phyloP scores from a whole-genome alignment of 176 grass and related monocot genomes.

The Stipa capillata region DNA sequence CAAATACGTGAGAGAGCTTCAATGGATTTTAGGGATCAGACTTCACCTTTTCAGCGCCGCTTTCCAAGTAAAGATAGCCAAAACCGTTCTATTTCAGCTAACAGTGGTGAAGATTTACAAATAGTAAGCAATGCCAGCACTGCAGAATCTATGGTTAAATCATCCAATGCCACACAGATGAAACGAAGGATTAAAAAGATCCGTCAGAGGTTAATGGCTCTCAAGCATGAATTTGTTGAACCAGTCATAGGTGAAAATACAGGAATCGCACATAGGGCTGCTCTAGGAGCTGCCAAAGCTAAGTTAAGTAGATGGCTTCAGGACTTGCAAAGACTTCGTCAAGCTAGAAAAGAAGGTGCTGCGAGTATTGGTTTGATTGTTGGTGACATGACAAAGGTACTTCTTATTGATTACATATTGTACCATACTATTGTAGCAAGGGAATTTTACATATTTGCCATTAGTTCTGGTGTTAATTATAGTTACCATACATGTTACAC shows the following conservation, averaged over 20 bases:
- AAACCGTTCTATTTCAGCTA: constrained; percentile 57
- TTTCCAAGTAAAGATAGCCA: constrained; percentile 76
- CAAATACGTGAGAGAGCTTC: constrained; percentile 99
- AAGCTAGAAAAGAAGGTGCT: constrained; percentile 95
- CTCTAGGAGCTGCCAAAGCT: constrained; percentile 65
- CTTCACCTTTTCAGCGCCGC: constrained; percentile 91
- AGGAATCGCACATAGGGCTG: constrained; percentile 68
- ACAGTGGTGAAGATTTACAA: constrained; percentile 64
- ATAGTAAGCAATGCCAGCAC: constrained; percentile 27
- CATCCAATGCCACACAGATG: constrained; percentile 47
- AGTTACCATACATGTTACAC: too few species aligned
- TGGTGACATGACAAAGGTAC: constrained; percentile 89
- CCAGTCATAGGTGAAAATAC: constrained; percentile 63
- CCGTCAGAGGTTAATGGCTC: constrained; percentile 92
- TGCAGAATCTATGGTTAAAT: constrained; percentile 52
- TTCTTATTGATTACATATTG: constrained; percentile 26
- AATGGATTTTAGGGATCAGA: constrained; percentile 98
- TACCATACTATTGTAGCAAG: constrained; percentile 12
- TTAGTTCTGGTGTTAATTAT: too few species aligned
- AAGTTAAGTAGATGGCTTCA: constrained; percentile 98
- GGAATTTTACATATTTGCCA: too few species aligned
- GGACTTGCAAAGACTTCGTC: constrained; percentile 83
- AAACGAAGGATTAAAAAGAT: constrained; percentile 98
- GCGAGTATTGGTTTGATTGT: constrained; percentile 91
- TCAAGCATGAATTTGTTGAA: constrained; percentile 96